phyloP scores from a whole-genome alignment of 2,329 filamentous ascomycete genomes.

The Rachicladosporium sp. region DNA sequence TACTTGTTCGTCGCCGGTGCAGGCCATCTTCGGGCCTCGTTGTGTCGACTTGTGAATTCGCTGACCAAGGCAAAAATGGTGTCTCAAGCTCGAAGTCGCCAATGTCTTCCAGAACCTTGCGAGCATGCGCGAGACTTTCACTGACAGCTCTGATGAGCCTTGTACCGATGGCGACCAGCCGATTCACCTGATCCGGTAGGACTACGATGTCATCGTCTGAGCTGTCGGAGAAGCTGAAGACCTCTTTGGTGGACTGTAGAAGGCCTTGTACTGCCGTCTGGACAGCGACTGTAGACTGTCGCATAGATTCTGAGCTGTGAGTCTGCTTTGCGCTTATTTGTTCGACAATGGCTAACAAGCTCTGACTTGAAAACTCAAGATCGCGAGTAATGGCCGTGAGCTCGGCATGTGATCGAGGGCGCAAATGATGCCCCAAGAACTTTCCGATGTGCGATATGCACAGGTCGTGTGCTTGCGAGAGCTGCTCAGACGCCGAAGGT shows the following conservation, averaged over 20 bases:
- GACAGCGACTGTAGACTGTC: constrained; percentile 61
- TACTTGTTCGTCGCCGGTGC: too few species aligned
- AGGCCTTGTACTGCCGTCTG: constrained; percentile 69
- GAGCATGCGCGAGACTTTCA: constrained; percentile 80
- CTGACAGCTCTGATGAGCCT: constrained; percentile 61
- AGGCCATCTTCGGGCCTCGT: too few species aligned
- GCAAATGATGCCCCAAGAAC: constrained; percentile 85
- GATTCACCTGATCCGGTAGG: constrained; percentile 41
- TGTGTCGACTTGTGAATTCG: too few species aligned
- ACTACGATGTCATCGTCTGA: constrained; percentile 66
- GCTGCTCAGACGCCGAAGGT: constrained; percentile 70
- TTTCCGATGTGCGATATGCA: constrained; percentile 86
- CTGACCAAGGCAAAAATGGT: neutral
- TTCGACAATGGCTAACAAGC: constrained; percentile 68
- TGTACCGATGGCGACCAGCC: constrained; percentile 18
- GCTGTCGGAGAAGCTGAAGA: constrained; percentile 55
- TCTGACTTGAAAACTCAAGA: constrained; percentile 68
- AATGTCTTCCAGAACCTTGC: constrained; percentile 72
- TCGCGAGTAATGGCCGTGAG: constrained; percentile 71
- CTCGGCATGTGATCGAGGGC: constrained; percentile 81
- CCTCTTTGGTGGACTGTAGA: constrained; percentile 67
- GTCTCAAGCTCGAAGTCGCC: constrained; percentile 19
- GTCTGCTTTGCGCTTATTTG: constrained; percentile 68
- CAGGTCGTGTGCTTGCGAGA: constrained; percentile 69
- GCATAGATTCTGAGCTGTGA: constrained; percentile 52